These are phyloP conservation scores for Exobasidium rhododendri DNA, from an alignment of 1,284 basidiomycete species.

Conservation along the genomic window DNA sequence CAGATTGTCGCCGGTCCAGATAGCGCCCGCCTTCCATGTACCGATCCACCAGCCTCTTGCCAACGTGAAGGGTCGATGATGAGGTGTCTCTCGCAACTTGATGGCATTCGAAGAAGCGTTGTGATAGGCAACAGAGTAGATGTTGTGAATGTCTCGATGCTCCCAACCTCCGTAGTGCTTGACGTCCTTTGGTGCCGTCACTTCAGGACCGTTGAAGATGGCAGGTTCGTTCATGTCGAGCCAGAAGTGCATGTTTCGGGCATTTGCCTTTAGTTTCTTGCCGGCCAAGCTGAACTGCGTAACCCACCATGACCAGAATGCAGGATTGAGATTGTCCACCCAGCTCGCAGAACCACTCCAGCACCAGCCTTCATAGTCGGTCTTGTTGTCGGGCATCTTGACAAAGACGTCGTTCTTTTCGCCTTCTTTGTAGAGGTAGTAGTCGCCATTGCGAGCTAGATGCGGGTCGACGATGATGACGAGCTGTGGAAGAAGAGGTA, in stretches of 20 bases:
- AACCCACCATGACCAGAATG: constrained; percentile 83
- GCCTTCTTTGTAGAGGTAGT: constrained; percentile 82
- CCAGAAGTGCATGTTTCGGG: constrained; percentile 67
- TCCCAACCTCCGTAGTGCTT: constrained; percentile 93
- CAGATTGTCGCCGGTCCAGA: constrained; percentile 98
- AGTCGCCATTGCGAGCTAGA: constrained; percentile 75
- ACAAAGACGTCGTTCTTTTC: constrained; percentile 76
- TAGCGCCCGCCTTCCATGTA: constrained; percentile 89
- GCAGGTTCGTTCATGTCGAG: constrained; percentile 63
- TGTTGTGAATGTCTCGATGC: constrained; percentile 90
- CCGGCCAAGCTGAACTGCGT: constrained; percentile 36
- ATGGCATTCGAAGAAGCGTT: constrained; percentile 68
- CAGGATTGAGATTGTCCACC: constrained; percentile 95
- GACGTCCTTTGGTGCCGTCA: constrained; percentile 92
- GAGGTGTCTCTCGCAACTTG: constrained; percentile 67
- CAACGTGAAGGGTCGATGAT: constrained; percentile 75
- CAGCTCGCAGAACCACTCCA: constrained; percentile 93
- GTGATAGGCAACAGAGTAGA: constrained; percentile 66
- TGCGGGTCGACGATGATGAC: constrained; percentile 97
- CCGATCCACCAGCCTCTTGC: constrained; percentile 93
- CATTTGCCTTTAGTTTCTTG: constrained; percentile 43
- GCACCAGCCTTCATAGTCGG: constrained; percentile 95
- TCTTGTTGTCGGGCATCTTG: constrained; percentile 70
- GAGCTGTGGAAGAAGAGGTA: constrained; percentile 63
- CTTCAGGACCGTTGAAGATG: constrained; percentile 97